phyloP scores from a whole-genome alignment of 2,329 filamentous ascomycete genomes.

The Colletotrichum tabaci region DNA sequence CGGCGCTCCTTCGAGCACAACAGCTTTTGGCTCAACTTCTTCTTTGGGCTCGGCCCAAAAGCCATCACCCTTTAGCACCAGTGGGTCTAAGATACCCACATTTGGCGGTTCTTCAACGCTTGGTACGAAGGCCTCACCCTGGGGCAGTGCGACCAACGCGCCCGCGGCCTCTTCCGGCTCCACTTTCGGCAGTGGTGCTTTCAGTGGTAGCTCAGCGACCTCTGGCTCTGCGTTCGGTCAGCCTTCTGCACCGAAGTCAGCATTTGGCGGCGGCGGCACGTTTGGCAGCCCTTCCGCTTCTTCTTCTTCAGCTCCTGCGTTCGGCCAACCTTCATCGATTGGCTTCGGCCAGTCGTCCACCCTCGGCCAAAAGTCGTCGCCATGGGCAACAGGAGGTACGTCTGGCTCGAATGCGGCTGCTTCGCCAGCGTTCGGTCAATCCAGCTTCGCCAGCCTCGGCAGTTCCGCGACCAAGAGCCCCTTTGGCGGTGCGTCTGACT shows the following conservation, averaged over 20 bases:
- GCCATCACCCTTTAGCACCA: slow-evolving; percentile 43
- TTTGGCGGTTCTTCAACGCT: slow-evolving; percentile 66
- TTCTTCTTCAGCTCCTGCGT: slow-evolving; percentile 50
- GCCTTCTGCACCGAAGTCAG: slow-evolving; percentile 52
- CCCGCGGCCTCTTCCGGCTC: slow-evolving; percentile 48
- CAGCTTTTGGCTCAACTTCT: slow-evolving; percentile 47
- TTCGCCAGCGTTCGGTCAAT: slow-evolving; percentile 68
- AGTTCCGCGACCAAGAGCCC: slow-evolving; percentile 54
- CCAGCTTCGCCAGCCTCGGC: slow-evolving; percentile 62
- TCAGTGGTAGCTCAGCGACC: slow-evolving; percentile 56
- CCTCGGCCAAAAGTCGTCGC: slow-evolving; percentile 65
- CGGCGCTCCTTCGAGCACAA: slow-evolving; percentile 43
- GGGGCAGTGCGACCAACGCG: slow-evolving; percentile 54
- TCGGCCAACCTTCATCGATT: slow-evolving; percentile 53
- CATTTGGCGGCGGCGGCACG: slow-evolving; percentile 25
- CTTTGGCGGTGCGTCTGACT: slow-evolving; percentile 53
- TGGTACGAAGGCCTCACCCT: slow-evolving; percentile 67
- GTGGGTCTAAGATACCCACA: slow-evolving; percentile 52
- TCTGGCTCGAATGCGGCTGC: slow-evolving; percentile 52
- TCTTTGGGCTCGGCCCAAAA: slow-evolving; percentile 58
- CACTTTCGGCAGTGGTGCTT: slow-evolving; percentile 62
- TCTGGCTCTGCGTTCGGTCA: slow-evolving; percentile 65
- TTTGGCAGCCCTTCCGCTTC: slow-evolving; percentile 41
- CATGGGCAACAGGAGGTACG: slow-evolving; percentile 62
- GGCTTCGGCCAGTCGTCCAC: slow-evolving; percentile 68